Evolutionary conservation across 2,329 filamentous ascomycete species (phyloP), one percentile per base, ranked within the genome.

Genomic region (Zymoseptoria tritici): DNA sequence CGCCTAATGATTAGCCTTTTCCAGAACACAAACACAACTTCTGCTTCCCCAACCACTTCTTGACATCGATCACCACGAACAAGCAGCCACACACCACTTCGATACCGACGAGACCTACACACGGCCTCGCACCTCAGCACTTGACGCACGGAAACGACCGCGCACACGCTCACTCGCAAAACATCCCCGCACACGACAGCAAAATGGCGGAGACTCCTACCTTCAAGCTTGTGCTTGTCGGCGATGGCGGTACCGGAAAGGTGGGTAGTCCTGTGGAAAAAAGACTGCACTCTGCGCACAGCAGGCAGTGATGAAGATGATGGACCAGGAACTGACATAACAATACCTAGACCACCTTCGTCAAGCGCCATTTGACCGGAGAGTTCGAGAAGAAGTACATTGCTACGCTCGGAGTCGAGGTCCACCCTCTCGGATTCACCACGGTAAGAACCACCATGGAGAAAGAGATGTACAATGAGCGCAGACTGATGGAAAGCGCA

Each of bases 371-470:
- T 82, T 86, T 97, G 86, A 99, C 94, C 76, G 94, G 94, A 78
- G 94, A 99, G 79, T 99, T 99, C 77, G 94, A 99, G 83, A 99
- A 99, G 89, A 99, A 97, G 84, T 99, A 99, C 83, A 97, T 99
- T 79, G 94, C 94, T 73, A 99, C 94, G 62, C 90, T 99, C 68
- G 94, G 94, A 88, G 94, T 99, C 77, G 94, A 99, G 80, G 94
- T 99, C 69, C 94, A 99, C 84, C 94, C 94, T 78, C 90, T 99
- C 68, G 89, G 87, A 74, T 99, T 99, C 87, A 91, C 87, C 74
- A 97, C 93, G 77, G 92, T 97, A 91, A 82, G 91, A 62, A 49
- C 42, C 11, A 24, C 19, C 51, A 50, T 52, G 52, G 58, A n/a
- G 16, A 16, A 46, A n/a, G 16, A 0, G 36, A 16, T 3, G 6